Conservation (phyloP, 108 stramenopile species). For the Nitzschia sp. region DNA sequence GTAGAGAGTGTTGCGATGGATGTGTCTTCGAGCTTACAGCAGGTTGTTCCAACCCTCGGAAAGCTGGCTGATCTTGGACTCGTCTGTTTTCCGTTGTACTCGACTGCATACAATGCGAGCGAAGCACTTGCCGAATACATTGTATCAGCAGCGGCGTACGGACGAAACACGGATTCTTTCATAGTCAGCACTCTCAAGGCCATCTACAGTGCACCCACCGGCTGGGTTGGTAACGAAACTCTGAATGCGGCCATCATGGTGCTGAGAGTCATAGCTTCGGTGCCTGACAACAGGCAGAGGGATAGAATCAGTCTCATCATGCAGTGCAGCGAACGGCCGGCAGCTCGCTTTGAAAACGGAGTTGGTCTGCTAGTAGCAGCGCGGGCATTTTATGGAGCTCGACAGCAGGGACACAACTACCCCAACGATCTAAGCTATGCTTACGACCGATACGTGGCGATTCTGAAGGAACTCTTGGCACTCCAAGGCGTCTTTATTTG, state of each 20-base stretch:
- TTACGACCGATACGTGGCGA: slow-evolving; percentile 58
- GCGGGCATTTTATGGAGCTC: slow-evolving; percentile 29
- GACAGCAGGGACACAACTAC: slow-evolving; percentile 30
- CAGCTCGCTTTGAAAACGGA: slow-evolving; percentile 24
- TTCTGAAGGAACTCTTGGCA: slow-evolving; percentile 54
- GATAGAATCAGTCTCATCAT: slow-evolving; percentile 62
- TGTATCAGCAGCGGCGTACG: slow-evolving; percentile 50
- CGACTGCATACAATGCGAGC: slow-evolving; percentile 30
- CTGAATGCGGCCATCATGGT: slow-evolving; percentile 38
- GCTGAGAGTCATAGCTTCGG: slow-evolving; percentile 52
- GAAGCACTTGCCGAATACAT: slow-evolving; percentile 63
- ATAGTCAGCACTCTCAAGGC: slow-evolving; percentile 44
- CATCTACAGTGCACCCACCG: slow-evolving; percentile 45
- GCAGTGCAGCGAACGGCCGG: slow-evolving; percentile 34
- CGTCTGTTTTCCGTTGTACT: slow-evolving; percentile 15
- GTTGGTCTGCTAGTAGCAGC: slow-evolving; percentile 54
- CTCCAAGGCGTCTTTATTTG: slow-evolving; percentile 54
- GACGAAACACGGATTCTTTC: slow-evolving; percentile 35
- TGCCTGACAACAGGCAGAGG: slow-evolving; percentile 63
- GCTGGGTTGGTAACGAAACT: slow-evolving; percentile 52
- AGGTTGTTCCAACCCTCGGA: slow-evolving; percentile 25
- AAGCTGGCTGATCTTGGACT: slow-evolving; percentile 51
- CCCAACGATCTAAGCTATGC: slow-evolving; percentile 40
- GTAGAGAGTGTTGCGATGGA: slow-evolving; percentile 76
- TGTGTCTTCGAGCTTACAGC: slow-evolving; percentile 31